Evolutionary conservation across 139 green algal species (phyloP).

Genomic region (Astrephomene gubernaculifera): DNA sequence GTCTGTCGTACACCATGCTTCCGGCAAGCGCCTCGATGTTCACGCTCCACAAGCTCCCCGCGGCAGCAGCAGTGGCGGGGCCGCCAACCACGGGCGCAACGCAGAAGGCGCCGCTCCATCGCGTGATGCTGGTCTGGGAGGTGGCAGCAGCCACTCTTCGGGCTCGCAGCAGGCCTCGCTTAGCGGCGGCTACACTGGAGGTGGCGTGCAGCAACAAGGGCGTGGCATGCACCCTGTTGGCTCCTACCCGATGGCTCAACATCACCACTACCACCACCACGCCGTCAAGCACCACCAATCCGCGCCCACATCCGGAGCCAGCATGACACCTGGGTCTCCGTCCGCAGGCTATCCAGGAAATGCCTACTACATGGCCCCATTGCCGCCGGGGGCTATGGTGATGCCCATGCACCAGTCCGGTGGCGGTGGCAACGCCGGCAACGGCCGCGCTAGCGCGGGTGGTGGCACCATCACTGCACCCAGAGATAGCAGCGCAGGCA

Average conservation of each 20-base stretch:
- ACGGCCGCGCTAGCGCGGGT: not conserved
- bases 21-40: not conserved
- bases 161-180: too few relatives aligned
- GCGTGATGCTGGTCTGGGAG: too few relatives aligned
- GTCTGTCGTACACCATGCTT: not conserved
- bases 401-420: not conserved
- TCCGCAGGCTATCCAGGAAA: not conserved
- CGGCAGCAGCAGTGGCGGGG: not conserved
- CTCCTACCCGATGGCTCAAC: too few relatives aligned
- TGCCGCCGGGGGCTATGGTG: not conserved
- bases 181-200: too few relatives aligned
- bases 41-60: not conserved
- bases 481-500: not conserved
- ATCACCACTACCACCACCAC: too few relatives aligned
- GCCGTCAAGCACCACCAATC: too few relatives aligned
- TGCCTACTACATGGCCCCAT: slow-evolving; percentile 12
- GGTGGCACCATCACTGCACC: too few relatives aligned
- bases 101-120: too few relatives aligned
- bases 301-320: too few relatives aligned
- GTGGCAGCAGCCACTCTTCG: too few relatives aligned
- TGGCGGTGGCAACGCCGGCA: not conserved
- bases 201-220: too few relatives aligned
- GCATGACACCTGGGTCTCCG: slow-evolving; percentile 9
- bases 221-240: too few relatives aligned
- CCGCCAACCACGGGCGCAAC: not conserved